Percentiles rank a stretch among this genome's conserved stretches.
Conservation (phyloP, 768 basidiomycete genomes). For the Leccinellum albellum region DNA sequence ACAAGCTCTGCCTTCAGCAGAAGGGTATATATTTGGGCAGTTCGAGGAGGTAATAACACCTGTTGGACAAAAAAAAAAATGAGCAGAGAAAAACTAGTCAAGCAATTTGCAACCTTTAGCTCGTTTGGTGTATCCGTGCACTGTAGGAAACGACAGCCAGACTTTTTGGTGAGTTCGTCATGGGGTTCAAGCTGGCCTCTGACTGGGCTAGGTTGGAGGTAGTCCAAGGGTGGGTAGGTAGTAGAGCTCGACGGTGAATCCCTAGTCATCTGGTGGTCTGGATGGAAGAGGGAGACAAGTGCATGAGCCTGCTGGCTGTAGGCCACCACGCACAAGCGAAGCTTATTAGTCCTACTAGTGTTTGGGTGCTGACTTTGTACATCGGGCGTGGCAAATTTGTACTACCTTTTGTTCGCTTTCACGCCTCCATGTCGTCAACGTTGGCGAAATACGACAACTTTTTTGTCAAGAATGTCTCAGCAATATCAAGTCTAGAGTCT, state of each 20-base stretch:
- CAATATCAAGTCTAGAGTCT: conserved; percentile 86
- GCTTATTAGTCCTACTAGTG: conserved; percentile 9
- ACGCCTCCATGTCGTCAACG: conserved; percentile 52
- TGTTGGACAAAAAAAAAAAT: conserved; percentile 25
- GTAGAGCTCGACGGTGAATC: conserved; percentile 23
- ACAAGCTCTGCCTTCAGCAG: conserved; percentile 58
- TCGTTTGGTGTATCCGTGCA: conserved; percentile 75
- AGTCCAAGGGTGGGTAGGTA: conserved; percentile 41
- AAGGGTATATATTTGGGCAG: conserved; percentile 61
- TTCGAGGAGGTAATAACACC: conserved; percentile 68
- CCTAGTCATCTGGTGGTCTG: conserved; percentile 18
- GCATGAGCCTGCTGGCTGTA: background rate
- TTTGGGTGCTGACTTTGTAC: conserved; percentile 30
- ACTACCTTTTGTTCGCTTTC: background rate
- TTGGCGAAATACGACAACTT: conserved; percentile 77
- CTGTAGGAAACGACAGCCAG: conserved; percentile 71
- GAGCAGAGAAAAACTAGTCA: background rate
- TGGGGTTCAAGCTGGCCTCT: conserved; percentile 73
- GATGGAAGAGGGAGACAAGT: conserved; percentile 4
- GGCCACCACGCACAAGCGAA: conserved; percentile 17
- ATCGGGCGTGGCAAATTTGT: conserved; percentile 8
- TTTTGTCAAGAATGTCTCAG: conserved; percentile 78
- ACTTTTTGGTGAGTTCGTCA: conserved; percentile 44
- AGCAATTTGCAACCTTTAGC: conserved; percentile 50
- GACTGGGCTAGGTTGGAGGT: conserved; percentile 61